Base-by-base conservation (phyloP, 176 grass and related monocot genomes). In the Carex littledalei region DNA sequence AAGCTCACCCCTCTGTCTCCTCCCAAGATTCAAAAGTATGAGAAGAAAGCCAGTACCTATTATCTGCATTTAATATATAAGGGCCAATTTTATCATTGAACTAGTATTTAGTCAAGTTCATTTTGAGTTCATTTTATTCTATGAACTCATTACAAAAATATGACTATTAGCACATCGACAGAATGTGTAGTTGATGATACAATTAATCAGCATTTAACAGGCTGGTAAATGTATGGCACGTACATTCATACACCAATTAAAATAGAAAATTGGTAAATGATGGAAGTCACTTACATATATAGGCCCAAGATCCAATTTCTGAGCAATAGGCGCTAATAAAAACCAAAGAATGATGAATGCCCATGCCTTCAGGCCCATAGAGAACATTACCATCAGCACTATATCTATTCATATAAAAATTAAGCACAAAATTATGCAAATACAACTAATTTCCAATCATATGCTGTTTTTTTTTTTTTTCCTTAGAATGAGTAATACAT, bases 1-100 rank as follows among this genome's bases (percentile, higher is more conserved):
- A 68, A 93, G 82, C 84, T 98, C 95, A 59, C 95, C 95, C 75
- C 93, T 89, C 66, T 98, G 91, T 66, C 86, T 81, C 68, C 88
- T 94, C 82, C 95, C 95, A 22, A 98, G 95, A 86, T 98, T 98
- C 64, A 88, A 82, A 86, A 98, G 85, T 88, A 98, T 98, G 85
- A 98, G 74, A 41, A 94, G 84, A 87, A 98, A 98, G 52, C 95
- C 89, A 1, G 91, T 94, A 63, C 65, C 86, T 86, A 94, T 88
- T 87, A 98, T 94, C 95, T 98, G 86, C 39, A 88, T 50, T 89
- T 61, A 63, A 18, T 57, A 57, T 39, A 34, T 55, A 88, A 11
- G 1, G 62, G 84, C 53, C 1, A 68, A 50, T 63, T 87, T 24
- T 31, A 79, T 83, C 15, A 37, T 58, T n/a, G 57, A 41, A 87